Percentiles rank a stretch among this genome's conserved stretches.
These are phyloP conservation scores for Adansonia grandidieri DNA, from an alignment of 441 rosid genomes.

Conservation along the genomic window DNA sequence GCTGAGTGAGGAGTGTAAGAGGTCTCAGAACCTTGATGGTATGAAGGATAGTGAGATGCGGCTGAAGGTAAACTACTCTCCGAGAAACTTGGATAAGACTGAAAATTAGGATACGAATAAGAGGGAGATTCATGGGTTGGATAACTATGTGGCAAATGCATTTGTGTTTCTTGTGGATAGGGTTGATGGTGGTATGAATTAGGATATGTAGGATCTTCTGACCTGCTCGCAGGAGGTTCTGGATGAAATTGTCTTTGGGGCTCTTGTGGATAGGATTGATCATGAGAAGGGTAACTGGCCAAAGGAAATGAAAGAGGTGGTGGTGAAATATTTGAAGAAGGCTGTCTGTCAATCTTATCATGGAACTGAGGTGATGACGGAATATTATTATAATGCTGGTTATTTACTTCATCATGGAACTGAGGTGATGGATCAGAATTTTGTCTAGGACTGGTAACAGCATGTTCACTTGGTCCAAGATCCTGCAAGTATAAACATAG, in stretches of 20 bases:
- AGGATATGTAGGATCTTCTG: constrained; percentile 59
- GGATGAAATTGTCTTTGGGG: constrained; percentile 36
- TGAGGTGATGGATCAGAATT: constrained; percentile 55
- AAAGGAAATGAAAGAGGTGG: constrained; percentile 52
- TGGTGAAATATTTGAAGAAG: constrained; percentile 47
- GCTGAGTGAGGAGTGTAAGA: constrained; percentile 54
- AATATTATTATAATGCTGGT: constrained; percentile 40
- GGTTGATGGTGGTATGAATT: constrained; percentile 62
- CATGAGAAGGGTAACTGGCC: constrained; percentile 55
- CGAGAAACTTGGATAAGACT: constrained; percentile 83
- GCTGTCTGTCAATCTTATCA: constrained; percentile 35
- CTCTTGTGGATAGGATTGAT: constrained; percentile 29
- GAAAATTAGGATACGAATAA: constrained; percentile 75
- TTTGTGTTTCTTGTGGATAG: constrained; percentile 72
- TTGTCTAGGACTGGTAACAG: constrained; percentile 45
- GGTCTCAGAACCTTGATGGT: constrained; percentile 70
- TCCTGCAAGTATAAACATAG: constrained; percentile 56
- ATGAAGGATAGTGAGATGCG: constrained; percentile 60
- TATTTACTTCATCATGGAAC: constrained; percentile 35
- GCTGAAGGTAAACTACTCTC: constrained; percentile 83
- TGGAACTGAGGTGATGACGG: constrained; percentile 39
- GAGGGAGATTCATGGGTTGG: constrained; percentile 60
- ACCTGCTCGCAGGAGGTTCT: constrained; percentile 54
- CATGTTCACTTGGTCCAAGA: constrained; percentile 49
- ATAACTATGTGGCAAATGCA: constrained; percentile 55